Percentiles rank a stretch among this genome's conserved stretches.
Evolutionary conservation across 2,329 filamentous ascomycete genomes (phyloP).

Genomic region (Botrytis aclada): DNA sequence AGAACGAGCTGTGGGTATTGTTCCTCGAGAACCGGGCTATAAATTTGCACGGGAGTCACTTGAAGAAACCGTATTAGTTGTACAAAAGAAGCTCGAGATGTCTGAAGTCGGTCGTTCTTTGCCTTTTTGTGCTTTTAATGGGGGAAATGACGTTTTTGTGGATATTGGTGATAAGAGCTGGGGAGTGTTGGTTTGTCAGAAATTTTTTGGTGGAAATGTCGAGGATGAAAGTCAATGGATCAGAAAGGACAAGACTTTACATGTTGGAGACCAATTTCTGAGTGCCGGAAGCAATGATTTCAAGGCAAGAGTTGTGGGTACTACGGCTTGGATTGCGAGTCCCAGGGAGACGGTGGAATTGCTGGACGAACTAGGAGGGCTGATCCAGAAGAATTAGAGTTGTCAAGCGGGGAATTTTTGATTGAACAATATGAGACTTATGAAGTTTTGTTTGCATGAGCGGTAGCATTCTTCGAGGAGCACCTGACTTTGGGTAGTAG

Average conservation of each 20-base stretch:
- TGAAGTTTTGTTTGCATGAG: not conserved
- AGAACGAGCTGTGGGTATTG: constrained; percentile 78
- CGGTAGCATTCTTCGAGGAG: not conserved
- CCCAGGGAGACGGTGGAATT: constrained; percentile 86
- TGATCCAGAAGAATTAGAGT: constrained; percentile 37
- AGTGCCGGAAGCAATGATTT: constrained; percentile 96
- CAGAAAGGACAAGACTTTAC: constrained; percentile 74
- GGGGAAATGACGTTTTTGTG: constrained; percentile 95
- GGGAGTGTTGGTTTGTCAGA: constrained; percentile 90
- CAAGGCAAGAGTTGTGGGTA: constrained; percentile 86
- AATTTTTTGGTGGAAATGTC: constrained; percentile 67
- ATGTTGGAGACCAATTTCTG: constrained; percentile 96
- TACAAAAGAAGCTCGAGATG: constrained; percentile 88
- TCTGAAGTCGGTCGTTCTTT: constrained; percentile 64
- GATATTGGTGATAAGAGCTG: constrained; percentile 98
- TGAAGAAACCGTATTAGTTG: constrained; percentile 92
- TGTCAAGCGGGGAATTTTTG: not conserved
- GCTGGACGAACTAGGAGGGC: constrained; percentile 72
- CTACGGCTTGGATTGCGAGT: constrained; percentile 95
- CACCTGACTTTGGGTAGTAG: not conserved
- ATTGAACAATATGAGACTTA: not conserved
- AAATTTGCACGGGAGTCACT: constrained; percentile 83
- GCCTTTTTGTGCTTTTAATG: constrained; percentile 98
- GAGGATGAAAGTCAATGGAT: constrained; percentile 43
- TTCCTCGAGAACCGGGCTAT: constrained; percentile 59